phyloP scores from a whole-genome alignment of 2,329 filamentous ascomycete species.

The Aureobasidium vineae region DNA sequence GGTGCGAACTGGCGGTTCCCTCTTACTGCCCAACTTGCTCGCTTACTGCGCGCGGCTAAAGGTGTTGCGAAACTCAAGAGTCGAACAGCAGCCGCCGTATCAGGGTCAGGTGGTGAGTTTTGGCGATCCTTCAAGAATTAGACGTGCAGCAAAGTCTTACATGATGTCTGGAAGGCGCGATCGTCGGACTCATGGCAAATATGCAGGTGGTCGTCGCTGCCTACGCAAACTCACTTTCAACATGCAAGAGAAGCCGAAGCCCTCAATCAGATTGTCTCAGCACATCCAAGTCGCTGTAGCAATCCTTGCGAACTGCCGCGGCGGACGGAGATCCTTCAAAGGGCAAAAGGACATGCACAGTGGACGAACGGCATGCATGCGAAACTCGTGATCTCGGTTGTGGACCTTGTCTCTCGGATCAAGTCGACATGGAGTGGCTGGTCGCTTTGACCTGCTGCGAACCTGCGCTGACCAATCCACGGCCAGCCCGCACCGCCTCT shows the following conservation, averaged over 20 bases:
- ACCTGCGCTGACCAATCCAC: slow-evolving; percentile 4
- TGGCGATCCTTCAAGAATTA: slow-evolving; percentile 3
- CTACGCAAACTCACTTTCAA: not conserved
- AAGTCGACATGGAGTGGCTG: slow-evolving; percentile 7
- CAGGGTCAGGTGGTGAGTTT: not conserved
- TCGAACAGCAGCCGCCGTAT: not conserved
- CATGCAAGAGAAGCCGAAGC: slow-evolving; percentile 12
- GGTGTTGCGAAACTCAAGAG: not conserved
- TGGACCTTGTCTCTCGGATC: not conserved
- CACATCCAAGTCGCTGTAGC: not conserved
- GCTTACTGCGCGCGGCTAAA: slow-evolving; percentile 24
- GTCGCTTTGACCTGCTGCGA: slow-evolving; percentile 25
- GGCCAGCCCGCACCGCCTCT: slow-evolving; percentile 21
- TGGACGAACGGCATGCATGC: not conserved
- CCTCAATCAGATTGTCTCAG: not conserved
- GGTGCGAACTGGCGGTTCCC: not conserved
- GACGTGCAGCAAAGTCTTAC: slow-evolving; percentile 4
- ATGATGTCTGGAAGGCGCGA: slow-evolving; percentile 1
- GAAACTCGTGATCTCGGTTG: slow-evolving; percentile 21
- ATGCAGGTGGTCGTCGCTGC: slow-evolving; percentile 19
- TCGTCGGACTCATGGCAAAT: slow-evolving; percentile 17
- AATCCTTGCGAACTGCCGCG: not conserved
- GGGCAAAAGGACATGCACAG: not conserved
- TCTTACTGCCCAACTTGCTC: slow-evolving; percentile 17
- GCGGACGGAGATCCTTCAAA: not conserved